Evolutionary conservation across 2,329 filamentous ascomycete genomes (phyloP), one percentile per base, ranked within the genome.

Genomic region (Hypoxylon sp.): DNA sequence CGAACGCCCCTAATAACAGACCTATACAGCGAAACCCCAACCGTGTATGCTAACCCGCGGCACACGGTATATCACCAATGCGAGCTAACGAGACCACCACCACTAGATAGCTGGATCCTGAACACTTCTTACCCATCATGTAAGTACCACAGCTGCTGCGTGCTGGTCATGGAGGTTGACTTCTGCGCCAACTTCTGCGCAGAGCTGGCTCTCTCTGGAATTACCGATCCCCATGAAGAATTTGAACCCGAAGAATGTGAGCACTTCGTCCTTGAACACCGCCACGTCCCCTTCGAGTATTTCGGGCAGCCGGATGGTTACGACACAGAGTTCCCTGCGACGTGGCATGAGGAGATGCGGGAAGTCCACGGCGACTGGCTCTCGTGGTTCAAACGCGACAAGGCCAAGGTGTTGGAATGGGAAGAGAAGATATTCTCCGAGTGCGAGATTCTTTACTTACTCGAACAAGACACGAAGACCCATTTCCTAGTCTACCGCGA

Each of bases 131-230:
- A 11, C 6, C 57, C 45, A 1, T 3, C 23, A 2, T 76, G 74
- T 43, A 2, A 11, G 2, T 74, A 72, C 41, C 74, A 76, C 47
- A 73, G 55, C 58, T 76, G 74, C 56, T 76, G 74, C 30, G 2
- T 66, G 2, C 50, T 61, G 0, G 0, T 12, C 0, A 12, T 11
- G 0, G n/a, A 63, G 2, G 8, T 70, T 1, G 48, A 65, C 0
- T 66, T 50, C 23, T 74, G 74, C 65, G 29, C 23, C 1, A 27
- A 50, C 2, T 25, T 58, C 41, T 45, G 5, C 32, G 29, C 43
- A 14, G 14, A 14, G 9, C 14, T 30, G n/a, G 27, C n/a, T 16
- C 25, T 27, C 25, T 9, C 9, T 3, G 5, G 32, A 2, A 7
- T 16, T 2, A 8, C 54, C 2, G 16, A 61, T 3, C 12, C 29